phyloP scores from a whole-genome alignment of 1,284 basidiomycete species.

The Trametes sp. region DNA sequence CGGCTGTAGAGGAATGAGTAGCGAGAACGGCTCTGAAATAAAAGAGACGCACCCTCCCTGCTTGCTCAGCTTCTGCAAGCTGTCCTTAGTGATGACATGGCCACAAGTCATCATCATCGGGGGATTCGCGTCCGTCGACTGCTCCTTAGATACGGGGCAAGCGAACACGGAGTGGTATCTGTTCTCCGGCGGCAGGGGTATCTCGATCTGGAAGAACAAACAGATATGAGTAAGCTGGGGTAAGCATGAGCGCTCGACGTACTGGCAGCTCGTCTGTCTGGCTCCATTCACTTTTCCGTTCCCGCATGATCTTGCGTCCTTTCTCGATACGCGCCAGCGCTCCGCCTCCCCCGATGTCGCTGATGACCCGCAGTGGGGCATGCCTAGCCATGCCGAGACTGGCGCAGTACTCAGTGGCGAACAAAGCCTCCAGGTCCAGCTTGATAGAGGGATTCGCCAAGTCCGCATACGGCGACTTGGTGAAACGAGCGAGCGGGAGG shows the following conservation, averaged over 20 bases:
- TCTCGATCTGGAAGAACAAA: conserved; percentile 78
- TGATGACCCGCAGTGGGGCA: conserved; percentile 85
- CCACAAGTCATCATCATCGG: conserved; percentile 98
- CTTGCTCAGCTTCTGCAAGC: conserved; percentile 86
- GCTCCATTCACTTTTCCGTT: conserved; percentile 91
- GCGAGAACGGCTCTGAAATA: neutral
- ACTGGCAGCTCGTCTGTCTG: conserved; percentile 89
- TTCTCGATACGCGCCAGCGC: conserved; percentile 92
- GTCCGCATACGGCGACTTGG: conserved; percentile 78
- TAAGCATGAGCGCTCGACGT: conserved; percentile 34
- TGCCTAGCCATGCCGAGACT: conserved; percentile 88
- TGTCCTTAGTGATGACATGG: conserved; percentile 92
- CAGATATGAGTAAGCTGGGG: neutral
- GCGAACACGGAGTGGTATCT: conserved; percentile 97
- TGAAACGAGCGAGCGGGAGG: conserved; percentile 68
- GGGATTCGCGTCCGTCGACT: conserved; percentile 91
- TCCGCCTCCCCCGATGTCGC: conserved; percentile 90
- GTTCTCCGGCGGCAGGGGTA: conserved; percentile 85
- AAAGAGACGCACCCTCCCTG: conserved; percentile 75
- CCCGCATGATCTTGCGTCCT: conserved; percentile 90
- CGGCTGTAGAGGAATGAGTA: conserved; percentile 53
- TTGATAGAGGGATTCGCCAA: conserved; percentile 74
- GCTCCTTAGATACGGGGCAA: conserved; percentile 98
- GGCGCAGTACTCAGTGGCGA: conserved; percentile 91
- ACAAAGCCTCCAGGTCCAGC: conserved; percentile 80